These are phyloP conservation scores for Rhodamnia argentea DNA, from an alignment of 345 rosid species.

Conservation along the genomic window DNA sequence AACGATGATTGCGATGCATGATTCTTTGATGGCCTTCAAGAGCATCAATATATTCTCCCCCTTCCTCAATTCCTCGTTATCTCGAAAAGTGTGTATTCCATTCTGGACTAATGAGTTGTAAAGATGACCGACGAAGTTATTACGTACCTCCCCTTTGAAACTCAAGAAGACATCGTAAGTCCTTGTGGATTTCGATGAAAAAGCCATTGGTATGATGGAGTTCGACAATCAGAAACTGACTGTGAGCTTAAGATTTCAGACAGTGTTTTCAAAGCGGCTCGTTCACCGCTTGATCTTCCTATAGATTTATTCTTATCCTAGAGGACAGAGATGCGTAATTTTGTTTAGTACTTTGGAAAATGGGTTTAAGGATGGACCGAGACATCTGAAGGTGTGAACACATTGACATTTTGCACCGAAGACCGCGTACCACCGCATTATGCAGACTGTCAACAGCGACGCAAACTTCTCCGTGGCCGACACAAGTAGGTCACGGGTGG, in stretches of 20 bases:
- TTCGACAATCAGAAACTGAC: not conserved
- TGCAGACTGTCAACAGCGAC: too few relatives aligned
- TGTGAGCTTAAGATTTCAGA: not conserved
- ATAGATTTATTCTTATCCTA: not conserved
- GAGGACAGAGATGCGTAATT: not conserved
- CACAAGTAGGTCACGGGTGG: too few relatives aligned
- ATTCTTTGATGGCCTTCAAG: too few relatives aligned
- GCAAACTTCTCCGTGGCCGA: too few relatives aligned
- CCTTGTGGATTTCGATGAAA: rapidly evolving
- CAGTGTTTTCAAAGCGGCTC: not conserved
- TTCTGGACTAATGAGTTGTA: not conserved
- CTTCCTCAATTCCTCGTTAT: not conserved
- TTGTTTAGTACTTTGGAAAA: too few relatives aligned
- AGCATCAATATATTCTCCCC: too few relatives aligned
- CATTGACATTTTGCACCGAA: too few relatives aligned
- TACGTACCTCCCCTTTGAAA: not conserved
- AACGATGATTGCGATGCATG: too few relatives aligned
- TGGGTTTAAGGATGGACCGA: too few relatives aligned
- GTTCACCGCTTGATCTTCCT: not conserved
- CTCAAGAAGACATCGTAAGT: not conserved
- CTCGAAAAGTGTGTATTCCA: not conserved
- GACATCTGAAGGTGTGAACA: too few relatives aligned
- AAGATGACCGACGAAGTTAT: not conserved
- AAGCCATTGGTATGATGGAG: not conserved
- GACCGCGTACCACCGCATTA: too few relatives aligned